A percentile compares a stretch with the other conserved stretches of the same genome.
Conservation (phyloP, 2,329 filamentous ascomycete species). For the Trichoderma afroharzianum region DNA sequence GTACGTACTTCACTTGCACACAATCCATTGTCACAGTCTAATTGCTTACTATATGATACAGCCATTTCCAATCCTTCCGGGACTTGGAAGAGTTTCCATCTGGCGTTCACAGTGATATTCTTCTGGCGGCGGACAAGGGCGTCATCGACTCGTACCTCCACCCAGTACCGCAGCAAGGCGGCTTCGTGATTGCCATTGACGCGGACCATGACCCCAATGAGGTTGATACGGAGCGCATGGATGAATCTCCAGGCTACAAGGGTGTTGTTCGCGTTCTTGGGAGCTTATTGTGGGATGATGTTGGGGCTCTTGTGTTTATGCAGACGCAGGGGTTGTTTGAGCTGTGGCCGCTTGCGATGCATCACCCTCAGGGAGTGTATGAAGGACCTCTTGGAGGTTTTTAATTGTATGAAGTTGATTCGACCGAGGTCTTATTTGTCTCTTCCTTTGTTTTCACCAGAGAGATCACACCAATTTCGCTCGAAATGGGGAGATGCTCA, state of each 20-base stretch:
- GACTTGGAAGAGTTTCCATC: not conserved
- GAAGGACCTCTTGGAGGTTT: conserved; percentile 16
- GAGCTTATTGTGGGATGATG: conserved; percentile 27
- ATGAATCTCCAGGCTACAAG: conserved; percentile 21
- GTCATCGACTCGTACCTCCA: conserved; percentile 26
- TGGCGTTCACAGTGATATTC: not conserved
- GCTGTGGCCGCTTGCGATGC: conserved; percentile 26
- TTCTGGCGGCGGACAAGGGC: conserved; percentile 26
- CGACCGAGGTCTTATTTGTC: not conserved
- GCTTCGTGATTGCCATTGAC: conserved; percentile 24
- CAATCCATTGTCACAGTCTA: not conserved
- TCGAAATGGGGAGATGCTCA: not conserved
- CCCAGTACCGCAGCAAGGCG: conserved; percentile 13
- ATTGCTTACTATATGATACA: not conserved
- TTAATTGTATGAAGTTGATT: not conserved
- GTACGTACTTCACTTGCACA: conserved; percentile 17
- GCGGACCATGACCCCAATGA: not conserved
- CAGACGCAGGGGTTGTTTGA: conserved; percentile 19
- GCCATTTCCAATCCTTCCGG: not conserved
- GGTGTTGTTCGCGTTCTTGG: conserved; percentile 23
- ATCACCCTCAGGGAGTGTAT: conserved; percentile 20
- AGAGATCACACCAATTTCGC: not conserved
- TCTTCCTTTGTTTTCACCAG: not conserved
- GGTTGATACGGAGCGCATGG: not conserved
- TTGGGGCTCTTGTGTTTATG: conserved; percentile 20